Percentiles rank a stretch among this genome's conserved stretches.
These are phyloP conservation scores for Xylaria telfairii DNA, from an alignment of 495 filamentous ascomycete species.

Conservation along the genomic window DNA sequence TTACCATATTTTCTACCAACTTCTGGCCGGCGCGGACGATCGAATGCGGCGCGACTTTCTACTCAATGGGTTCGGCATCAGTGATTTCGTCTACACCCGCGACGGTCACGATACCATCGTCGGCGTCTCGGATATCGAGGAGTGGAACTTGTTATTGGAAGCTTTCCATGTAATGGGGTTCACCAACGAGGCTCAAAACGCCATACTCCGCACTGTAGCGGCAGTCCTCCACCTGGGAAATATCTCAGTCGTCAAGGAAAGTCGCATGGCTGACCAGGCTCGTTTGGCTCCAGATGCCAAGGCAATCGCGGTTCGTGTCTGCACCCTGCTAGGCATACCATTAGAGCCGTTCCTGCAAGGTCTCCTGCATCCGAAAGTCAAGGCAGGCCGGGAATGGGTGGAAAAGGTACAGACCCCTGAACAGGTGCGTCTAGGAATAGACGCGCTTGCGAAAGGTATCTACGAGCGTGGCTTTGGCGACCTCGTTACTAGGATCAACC, in stretches of 20 bases:
- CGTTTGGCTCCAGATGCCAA: slow-evolving; percentile 75
- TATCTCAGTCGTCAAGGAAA: slow-evolving; percentile 86
- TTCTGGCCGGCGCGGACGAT: slow-evolving; percentile 80
- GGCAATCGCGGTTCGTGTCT: slow-evolving; percentile 75
- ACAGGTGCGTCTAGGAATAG: slow-evolving; percentile 87
- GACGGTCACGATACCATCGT: slow-evolving; percentile 89
- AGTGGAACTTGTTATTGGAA: slow-evolving; percentile 89
- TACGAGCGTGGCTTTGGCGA: slow-evolving; percentile 96
- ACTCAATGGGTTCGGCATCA: slow-evolving; percentile 71
- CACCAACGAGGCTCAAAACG: slow-evolving; percentile 79
- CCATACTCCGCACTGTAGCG: slow-evolving; percentile 86
- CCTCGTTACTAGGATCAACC: slow-evolving; percentile 89
- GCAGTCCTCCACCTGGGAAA: slow-evolving; percentile 95
- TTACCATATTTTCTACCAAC: slow-evolving; percentile 98
- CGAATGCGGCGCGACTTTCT: slow-evolving; percentile 77
- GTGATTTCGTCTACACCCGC: slow-evolving; percentile 89
- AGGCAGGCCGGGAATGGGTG: slow-evolving; percentile 96
- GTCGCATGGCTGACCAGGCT: slow-evolving; percentile 88
- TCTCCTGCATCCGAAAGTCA: slow-evolving; percentile 88
- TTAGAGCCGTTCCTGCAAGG: slow-evolving; percentile 85
- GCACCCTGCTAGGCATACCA: slow-evolving; percentile 82
- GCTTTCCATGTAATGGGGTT: slow-evolving; percentile 97
- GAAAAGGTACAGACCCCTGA: slow-evolving; percentile 97
- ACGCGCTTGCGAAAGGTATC: slow-evolving; percentile 94
- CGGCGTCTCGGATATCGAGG: slow-evolving; percentile 88